These are phyloP conservation scores for Bertia moriformis DNA, from an alignment of 2,329 filamentous ascomycete species.

Conservation along the genomic window DNA sequence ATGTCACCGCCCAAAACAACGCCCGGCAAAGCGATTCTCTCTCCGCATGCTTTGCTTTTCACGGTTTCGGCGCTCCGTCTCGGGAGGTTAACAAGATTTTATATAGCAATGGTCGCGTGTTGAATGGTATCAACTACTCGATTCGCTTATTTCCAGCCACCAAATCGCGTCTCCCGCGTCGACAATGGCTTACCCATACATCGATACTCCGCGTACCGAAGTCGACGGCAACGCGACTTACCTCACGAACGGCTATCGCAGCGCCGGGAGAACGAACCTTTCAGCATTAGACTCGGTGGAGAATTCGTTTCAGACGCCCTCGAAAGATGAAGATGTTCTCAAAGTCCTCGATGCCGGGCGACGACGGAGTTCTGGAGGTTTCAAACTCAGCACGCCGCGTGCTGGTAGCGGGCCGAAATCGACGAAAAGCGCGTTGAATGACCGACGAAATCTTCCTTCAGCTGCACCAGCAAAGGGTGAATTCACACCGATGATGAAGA, in stretches of 20 bases:
- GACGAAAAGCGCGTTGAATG: slow-evolving; percentile 1
- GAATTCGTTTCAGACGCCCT: not conserved
- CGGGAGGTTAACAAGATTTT: not conserved
- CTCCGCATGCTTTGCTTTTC: not conserved
- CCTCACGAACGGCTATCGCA: slow-evolving; percentile 1
- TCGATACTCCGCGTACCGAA: slow-evolving; percentile 1
- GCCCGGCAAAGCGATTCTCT: not conserved
- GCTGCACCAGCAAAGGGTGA: not conserved
- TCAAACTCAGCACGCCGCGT: slow-evolving; percentile 1
- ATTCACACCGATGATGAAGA: not conserved
- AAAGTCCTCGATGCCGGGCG: not conserved
- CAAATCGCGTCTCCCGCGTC: not conserved
- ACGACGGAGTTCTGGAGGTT: not conserved
- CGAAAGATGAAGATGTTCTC: not conserved
- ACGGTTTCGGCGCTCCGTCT: too few relatives aligned
- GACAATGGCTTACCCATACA: not conserved
- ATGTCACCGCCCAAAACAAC: not conserved
- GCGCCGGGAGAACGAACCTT: not conserved
- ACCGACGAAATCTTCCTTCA: not conserved
- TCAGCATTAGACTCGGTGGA: not conserved
- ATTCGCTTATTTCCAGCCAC: not conserved
- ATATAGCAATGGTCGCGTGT: not conserved
- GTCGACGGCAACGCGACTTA: slow-evolving; percentile 1
- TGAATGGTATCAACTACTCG: not conserved
- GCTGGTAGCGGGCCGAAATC: not conserved